Evolutionary conservation across 73 alveolate species (phyloP), one percentile per base, ranked within the genome.

Genomic region (Paramecium biaurelia): DNA sequence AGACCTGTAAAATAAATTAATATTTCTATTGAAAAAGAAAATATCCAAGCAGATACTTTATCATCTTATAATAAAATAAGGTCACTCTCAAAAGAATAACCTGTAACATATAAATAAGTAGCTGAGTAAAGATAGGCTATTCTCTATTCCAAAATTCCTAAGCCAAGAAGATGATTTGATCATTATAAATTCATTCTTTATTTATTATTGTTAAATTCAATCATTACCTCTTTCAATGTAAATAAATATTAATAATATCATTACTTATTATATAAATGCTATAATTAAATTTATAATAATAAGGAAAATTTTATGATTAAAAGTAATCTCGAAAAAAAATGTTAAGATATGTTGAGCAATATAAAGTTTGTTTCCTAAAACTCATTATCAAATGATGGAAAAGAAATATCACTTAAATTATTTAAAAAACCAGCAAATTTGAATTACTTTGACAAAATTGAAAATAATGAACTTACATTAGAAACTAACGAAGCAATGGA

Each of bases 1-100:
- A 63, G 43, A 24, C 90, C 90, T 18, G 72, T 79, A 4, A 79
- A 79, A 79, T 43, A 79, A 21, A 79, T 79, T 21, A 79, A 79
- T 11, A 43, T 79, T 15, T 79, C 90, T 9, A 79, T 79, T 24
- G 90, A 79, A 24, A 79, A 79, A 24, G 90, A 79, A 21, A 79
- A 79, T 23, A 24, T 30, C 2, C 24, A 38, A 63, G 53, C 84
- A 26, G 84, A 63, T 18, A 63, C 84, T 12, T 2, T 26, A 26
- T 63, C 84, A 2, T 79, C 74, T 3, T 47, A 72, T 72, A 34
- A 42, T 72, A 72, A 72, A 35, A 34, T 42, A 35, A 72, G 90
- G 9, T 79, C 90, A 3, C 18, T 23, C 2, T 79, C 90, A 10
- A 79, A 79, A 34, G 90, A 79, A 26, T 21, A 47, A 23, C 74